A percentile compares a stretch with the other conserved stretches of the same genome.
These are phyloP conservation scores for Theobroma grandiflorum DNA, from an alignment of 441 rosid genomes.

Conservation along the genomic window DNA sequence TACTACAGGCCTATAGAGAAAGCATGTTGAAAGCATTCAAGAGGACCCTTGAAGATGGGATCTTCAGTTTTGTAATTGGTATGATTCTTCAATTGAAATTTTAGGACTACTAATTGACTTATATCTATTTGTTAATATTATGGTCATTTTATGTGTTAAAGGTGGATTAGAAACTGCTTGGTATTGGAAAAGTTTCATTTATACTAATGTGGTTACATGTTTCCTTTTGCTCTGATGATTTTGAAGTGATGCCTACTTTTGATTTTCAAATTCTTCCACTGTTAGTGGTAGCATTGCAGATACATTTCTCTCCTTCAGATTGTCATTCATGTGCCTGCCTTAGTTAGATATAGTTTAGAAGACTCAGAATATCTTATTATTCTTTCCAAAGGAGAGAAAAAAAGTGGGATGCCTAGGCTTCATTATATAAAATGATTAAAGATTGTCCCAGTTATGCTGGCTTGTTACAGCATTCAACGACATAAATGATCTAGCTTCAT, in stretches of 20 bases:
- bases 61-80: constrained; percentile 86
- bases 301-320: constrained; percentile 27
- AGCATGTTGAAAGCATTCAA: constrained; percentile 96
- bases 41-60: constrained; percentile 93
- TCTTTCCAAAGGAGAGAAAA: constrained; percentile 21
- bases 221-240: constrained; percentile 39
- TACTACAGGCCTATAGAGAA: constrained; percentile 76
- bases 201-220: constrained; percentile 31
- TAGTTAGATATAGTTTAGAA: constrained; percentile 36
- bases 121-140: not conserved
- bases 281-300: constrained; percentile 24
- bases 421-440: constrained; percentile 34
- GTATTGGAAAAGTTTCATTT: constrained; percentile 19
- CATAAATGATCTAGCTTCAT: constrained; percentile 57
- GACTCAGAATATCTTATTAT: constrained; percentile 30
- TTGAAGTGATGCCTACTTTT: constrained; percentile 39
- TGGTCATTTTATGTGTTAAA: constrained; percentile 27
- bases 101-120: constrained; percentile 9
- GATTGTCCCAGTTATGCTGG: constrained; percentile 36
- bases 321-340: constrained; percentile 30
- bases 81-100: constrained; percentile 41
- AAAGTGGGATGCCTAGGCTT: constrained; percentile 38
- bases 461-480: constrained; percentile 45
- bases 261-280: constrained; percentile 30
- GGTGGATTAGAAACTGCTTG: constrained; percentile 38